Evolutionary conservation across 192 early-diverging fungal species (phyloP), one percentile per base, ranked within the genome.

Genomic region (Linnemannia elongata): DNA sequence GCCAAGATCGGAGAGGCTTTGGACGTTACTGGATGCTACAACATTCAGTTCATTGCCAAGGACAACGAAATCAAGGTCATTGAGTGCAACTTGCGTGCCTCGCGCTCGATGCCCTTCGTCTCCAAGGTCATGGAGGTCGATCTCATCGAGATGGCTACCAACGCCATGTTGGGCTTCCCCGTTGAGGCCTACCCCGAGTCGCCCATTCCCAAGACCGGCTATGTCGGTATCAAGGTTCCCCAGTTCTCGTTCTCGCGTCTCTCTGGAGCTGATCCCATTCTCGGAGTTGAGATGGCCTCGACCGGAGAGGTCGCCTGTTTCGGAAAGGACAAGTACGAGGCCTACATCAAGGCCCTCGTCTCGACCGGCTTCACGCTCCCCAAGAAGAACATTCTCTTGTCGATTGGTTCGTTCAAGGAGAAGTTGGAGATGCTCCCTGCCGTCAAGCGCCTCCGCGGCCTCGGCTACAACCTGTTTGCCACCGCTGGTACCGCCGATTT

Each of bases 31-130:
- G 98, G 98, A 30, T 98, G 97, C 27, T 96, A 92, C 93, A 99
- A 99, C 91, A 99, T 99, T 88, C 98, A 99, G 91, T 97, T 99
- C 83, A 98, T 99, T 91, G 97, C 97, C 88, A 99, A 99, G 93
- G 96, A 99, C 91, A 98, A 98, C 86, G 97, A 99, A 88, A 97
- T 99, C 91, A 99, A 99, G 93, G 96, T 99, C 73, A 99, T 99
- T 85, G 98, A 99, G 89, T 99, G 98, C 90, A 99, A 99, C 82
- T 93, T 99, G 49, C 96, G 98, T 72, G 97, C 98, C 0, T 96
- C 98, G 27, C 94, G 98, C 39, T 98, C 97, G 44, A 98, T 98
- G 93, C 98, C 98, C 55, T 99, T 99, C 81, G 97, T 97, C 17
- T 98, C 97, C 84, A 99, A 99, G 93, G 98, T 99, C 9, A 90